Conservation (phyloP, 768 basidiomycete genomes). For the Lactarius pseudohatsudake region DNA sequence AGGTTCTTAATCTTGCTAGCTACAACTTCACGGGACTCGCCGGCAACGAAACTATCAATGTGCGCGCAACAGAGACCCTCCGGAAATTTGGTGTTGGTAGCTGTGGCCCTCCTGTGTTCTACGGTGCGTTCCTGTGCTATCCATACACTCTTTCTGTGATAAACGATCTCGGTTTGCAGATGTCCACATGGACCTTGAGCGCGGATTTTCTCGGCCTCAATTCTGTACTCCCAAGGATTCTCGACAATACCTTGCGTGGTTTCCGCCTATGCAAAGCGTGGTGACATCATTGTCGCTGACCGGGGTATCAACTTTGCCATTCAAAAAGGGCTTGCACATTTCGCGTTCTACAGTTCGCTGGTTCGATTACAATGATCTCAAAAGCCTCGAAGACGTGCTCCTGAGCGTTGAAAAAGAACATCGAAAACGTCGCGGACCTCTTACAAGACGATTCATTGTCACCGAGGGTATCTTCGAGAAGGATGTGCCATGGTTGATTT, state of each 20-base stretch:
- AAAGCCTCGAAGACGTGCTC: conserved; percentile 88
- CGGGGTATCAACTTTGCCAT: conserved; percentile 92
- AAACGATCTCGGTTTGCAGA: no score
- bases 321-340: conserved; percentile 93
- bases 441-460: conserved; percentile 92
- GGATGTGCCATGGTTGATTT: conserved; percentile 88
- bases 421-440: conserved; percentile 73
- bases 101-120: no score
- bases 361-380: conserved; percentile 94
- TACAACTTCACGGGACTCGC: no score
- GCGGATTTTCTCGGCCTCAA: conserved; percentile 77
- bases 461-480: conserved; percentile 97
- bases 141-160: no score
- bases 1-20: no score
- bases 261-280: conserved; percentile 95
- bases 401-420: conserved; percentile 76
- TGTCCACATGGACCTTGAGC: no score
- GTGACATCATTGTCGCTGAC: conserved; percentile 97
- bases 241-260: conserved; percentile 92
- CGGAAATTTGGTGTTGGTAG: no score
- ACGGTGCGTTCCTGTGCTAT: no score
- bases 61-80: no score
- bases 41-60: no score
- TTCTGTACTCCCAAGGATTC: conserved; percentile 96
- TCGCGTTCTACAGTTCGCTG: conserved; percentile 88